Conservation (phyloP, 2,329 filamentous ascomycete genomes). For the Rhynchosporium agropyri region DNA sequence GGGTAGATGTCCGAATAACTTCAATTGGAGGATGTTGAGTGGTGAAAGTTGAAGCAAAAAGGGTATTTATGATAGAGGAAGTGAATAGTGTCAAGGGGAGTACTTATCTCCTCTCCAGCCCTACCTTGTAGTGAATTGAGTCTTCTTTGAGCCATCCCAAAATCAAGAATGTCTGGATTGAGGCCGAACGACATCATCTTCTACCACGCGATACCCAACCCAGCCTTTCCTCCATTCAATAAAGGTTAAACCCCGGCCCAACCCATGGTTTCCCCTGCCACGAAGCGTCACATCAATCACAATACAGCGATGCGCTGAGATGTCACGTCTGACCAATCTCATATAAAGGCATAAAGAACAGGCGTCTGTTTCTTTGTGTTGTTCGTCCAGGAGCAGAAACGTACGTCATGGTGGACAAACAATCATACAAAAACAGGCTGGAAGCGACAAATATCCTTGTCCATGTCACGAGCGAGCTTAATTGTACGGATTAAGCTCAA, state of each 20-base stretch:
- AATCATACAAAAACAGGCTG: conserved; percentile 21
- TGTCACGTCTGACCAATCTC: conserved; percentile 11
- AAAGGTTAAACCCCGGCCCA: background rate
- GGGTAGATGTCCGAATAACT: no score
- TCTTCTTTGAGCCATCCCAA: conserved; percentile 9
- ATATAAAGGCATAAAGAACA: background rate
- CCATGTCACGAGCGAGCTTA: background rate
- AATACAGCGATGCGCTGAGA: background rate
- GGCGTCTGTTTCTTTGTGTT: background rate
- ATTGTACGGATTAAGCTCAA: conserved; percentile 1
- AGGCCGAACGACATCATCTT: conserved; percentile 10
- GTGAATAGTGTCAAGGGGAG: background rate
- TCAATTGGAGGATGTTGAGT: background rate
- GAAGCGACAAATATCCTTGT: conserved; percentile 4
- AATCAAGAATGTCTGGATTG: conserved; percentile 10
- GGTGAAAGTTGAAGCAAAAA: background rate
- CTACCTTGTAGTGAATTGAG: background rate
- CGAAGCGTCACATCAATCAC: conserved; percentile 1
- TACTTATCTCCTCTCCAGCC: conserved; percentile 9
- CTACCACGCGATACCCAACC: conserved; percentile 7
- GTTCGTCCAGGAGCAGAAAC: conserved; percentile 2
- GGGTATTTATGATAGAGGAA: background rate
- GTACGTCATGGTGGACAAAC: conserved; percentile 3
- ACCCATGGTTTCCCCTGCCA: conserved; percentile 13
- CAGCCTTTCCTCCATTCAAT: conserved; percentile 1